phyloP scores from a whole-genome alignment of 192 early-diverging fungal genomes.

The Paraglomus brasilianum region DNA sequence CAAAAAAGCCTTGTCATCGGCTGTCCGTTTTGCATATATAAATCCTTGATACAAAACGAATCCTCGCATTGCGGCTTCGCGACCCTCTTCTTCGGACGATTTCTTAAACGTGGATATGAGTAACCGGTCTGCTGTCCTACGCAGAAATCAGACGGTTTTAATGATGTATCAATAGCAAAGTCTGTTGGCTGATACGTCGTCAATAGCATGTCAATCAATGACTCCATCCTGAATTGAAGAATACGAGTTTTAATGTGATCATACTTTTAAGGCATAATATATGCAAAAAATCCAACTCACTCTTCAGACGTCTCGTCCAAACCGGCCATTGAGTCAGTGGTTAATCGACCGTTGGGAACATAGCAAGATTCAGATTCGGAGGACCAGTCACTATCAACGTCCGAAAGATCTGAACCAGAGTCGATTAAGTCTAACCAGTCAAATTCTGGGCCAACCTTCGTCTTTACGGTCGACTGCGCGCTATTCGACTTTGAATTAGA shows the following conservation, averaged over 20 bases:
- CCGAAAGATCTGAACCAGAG: too few species aligned
- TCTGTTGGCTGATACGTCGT: constrained; percentile 26
- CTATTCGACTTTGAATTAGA: neutral
- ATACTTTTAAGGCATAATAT: neutral
- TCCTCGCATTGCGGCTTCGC: constrained; percentile 56
- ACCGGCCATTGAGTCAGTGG: neutral
- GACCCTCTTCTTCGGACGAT: constrained; percentile 44
- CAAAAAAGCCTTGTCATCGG: constrained; percentile 49
- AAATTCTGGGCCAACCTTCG: neutral
- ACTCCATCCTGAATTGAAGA: neutral
- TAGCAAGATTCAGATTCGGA: neutral
- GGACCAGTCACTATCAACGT: neutral
- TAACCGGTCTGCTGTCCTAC: constrained; percentile 58
- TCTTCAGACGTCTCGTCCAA: neutral
- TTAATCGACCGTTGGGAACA: neutral
- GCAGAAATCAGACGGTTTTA: constrained; percentile 51
- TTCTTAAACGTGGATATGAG: constrained; percentile 57
- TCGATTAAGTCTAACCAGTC: neutral
- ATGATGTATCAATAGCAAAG: constrained; percentile 41
- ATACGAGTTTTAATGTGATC: neutral
- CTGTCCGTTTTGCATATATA: constrained; percentile 33
- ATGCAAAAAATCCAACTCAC: constrained; percentile 9
- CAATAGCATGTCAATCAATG: neutral
- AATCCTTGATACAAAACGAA: constrained; percentile 49
- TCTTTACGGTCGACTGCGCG: neutral